Conservation (phyloP, 2,329 filamentous ascomycete species). For the Aphanoascus verrucosus region DNA sequence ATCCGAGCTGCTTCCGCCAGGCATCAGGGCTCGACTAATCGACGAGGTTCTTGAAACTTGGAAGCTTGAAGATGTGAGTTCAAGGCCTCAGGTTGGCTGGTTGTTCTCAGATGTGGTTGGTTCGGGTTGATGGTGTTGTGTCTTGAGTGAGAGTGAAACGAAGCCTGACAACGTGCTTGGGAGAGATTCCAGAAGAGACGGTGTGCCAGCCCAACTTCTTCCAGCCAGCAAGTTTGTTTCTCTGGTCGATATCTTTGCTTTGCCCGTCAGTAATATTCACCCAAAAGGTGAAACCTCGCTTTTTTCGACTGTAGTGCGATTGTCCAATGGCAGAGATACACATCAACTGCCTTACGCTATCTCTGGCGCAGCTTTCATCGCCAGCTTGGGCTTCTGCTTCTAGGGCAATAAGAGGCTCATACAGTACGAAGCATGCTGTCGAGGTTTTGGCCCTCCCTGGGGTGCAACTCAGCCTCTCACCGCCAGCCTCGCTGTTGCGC, state of each 20-base stretch:
- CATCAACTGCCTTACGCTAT: conserved; percentile 2
- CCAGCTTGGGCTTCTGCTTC: too few relatives aligned
- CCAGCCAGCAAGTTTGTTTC: not conserved
- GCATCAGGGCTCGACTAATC: conserved; percentile 11
- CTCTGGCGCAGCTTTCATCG: not conserved
- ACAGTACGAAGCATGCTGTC: too few relatives aligned
- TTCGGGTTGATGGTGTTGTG: not conserved
- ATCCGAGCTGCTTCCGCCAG: conserved; percentile 7
- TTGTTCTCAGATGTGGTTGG: conserved; percentile 2
- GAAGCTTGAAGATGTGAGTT: not conserved
- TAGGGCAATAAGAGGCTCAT: too few relatives aligned
- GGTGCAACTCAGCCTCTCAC: too few relatives aligned
- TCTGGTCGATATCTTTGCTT: not conserved
- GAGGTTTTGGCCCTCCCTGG: too few relatives aligned
- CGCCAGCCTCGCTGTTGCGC: too few relatives aligned
- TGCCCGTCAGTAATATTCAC: not conserved
- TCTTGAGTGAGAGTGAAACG: conserved; percentile 1
- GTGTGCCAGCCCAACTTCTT: not conserved
- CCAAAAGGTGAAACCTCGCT: not conserved
- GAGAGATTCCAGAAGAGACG: conserved; percentile 2
- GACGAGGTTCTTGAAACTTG: not conserved
- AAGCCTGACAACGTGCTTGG: conserved; percentile 2
- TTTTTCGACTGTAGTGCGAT: not conserved
- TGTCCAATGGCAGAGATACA: conserved; percentile 8
- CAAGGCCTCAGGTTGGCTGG: not conserved